Evolutionary conservation across 2,329 filamentous ascomycete species (phyloP).

Genomic region (Coleophoma eucalyptorum): DNA sequence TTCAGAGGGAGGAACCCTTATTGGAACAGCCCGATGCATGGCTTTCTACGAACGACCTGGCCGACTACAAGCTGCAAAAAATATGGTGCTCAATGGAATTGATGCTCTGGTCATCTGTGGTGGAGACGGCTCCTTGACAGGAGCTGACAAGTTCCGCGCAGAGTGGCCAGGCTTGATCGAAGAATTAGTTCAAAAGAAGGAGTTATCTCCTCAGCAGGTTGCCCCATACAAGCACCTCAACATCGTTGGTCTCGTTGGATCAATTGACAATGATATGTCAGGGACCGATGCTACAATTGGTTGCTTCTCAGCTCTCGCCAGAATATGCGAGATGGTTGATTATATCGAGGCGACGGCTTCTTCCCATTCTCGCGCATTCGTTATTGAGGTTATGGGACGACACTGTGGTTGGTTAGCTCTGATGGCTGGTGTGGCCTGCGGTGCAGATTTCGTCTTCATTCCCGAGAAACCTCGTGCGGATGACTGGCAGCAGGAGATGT

Average conservation of each 20-base stretch:
- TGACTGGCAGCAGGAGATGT: constrained; percentile 91
- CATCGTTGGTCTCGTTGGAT: constrained; percentile 93
- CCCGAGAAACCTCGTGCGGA: constrained; percentile 86
- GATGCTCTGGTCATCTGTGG: constrained; percentile 96
- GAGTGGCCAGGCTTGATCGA: constrained; percentile 89
- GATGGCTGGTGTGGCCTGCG: constrained; percentile 92
- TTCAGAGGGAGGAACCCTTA: constrained; percentile 90
- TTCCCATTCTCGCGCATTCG: constrained; percentile 93
- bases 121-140: constrained; percentile 93
- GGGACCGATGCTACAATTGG: constrained; percentile 97
- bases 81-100: constrained; percentile 89
- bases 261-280: constrained; percentile 97
- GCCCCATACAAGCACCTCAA: constrained; percentile 82
- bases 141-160: constrained; percentile 85
- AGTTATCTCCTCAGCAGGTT: constrained; percentile 68
- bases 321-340: constrained; percentile 95
- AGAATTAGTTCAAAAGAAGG: constrained; percentile 73
- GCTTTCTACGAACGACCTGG: constrained; percentile 87
- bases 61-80: constrained; percentile 82
- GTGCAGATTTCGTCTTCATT: constrained; percentile 95
- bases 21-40: constrained; percentile 91
- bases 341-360: constrained; percentile 94
- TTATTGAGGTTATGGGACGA: constrained; percentile 97
- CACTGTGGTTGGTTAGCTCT: constrained; percentile 97
- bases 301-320: constrained; percentile 86